phyloP scores from a whole-genome alignment of 2,329 filamentous ascomycete genomes.

The Anisogramma anomala region DNA sequence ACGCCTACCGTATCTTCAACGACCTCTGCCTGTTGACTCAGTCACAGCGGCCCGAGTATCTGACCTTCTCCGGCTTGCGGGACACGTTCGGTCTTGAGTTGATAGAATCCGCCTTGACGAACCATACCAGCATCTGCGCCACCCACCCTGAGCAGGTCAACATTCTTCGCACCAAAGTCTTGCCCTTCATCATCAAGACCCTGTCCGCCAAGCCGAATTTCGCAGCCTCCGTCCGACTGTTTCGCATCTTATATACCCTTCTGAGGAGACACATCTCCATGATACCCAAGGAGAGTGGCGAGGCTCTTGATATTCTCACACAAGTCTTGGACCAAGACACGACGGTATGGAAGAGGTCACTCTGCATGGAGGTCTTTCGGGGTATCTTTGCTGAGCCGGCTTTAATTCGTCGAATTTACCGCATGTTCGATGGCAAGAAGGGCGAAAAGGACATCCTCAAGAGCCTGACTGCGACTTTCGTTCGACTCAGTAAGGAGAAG shows the following conservation, averaged over 20 bases:
- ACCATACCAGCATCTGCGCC: conserved; percentile 70
- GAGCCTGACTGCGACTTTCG: conserved; percentile 75
- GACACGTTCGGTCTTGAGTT: conserved; percentile 81
- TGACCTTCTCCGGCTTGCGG: conserved; percentile 66
- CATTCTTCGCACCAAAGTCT: conserved; percentile 62
- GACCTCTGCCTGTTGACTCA: conserved; percentile 84
- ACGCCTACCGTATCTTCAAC: conserved; percentile 78
- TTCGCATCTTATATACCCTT: conserved; percentile 72
- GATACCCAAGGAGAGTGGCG: conserved; percentile 67
- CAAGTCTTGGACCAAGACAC: conserved; percentile 82
- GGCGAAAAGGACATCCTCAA: conserved; percentile 67
- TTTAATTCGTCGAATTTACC: conserved; percentile 68
- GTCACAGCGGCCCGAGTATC: conserved; percentile 69
- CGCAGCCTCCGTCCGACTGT: conserved; percentile 67
- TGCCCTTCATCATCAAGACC: conserved; percentile 71
- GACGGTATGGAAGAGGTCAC: conserved; percentile 69
- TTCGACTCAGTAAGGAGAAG: conserved; percentile 86
- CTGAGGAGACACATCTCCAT: conserved; percentile 67
- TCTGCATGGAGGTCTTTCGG: conserved; percentile 86
- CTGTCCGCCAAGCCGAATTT: conserved; percentile 72
- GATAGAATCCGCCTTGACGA: conserved; percentile 80
- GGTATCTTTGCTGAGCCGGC: conserved; percentile 73
- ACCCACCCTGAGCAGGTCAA: conserved; percentile 70
- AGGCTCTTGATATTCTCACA: conserved; percentile 69
- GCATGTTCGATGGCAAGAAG: conserved; percentile 62